Evolutionary conservation across 305 asterid genomes (phyloP).

Genomic region (Fraxinus xanthoxyloides): DNA sequence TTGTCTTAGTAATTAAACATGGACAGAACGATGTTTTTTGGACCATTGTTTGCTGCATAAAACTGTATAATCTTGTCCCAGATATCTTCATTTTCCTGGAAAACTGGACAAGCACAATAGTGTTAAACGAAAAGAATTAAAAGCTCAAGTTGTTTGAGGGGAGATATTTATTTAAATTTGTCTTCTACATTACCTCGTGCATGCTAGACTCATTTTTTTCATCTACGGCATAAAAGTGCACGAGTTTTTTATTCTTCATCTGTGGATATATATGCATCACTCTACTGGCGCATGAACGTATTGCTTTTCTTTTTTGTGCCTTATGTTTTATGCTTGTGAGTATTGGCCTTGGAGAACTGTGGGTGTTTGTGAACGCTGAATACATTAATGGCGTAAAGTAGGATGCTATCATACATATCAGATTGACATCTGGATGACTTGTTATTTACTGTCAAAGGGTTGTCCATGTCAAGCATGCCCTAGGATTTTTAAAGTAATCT

Average conservation of each 20-base stretch:
- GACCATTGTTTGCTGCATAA: background rate
- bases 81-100: background rate
- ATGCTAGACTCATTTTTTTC: background rate
- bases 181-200: background rate
- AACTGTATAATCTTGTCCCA: background rate
- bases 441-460: background rate
- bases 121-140: background rate
- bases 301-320: no score
- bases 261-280: no score
- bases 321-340: no score
- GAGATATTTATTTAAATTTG: background rate
- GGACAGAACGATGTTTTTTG: background rate
- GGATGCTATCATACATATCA: no score
- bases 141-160: background rate
- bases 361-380: no score
- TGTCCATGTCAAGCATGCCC: background rate
- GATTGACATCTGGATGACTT: background rate
- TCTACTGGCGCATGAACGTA: no score
- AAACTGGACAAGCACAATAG: background rate
- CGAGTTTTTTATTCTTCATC: no score
- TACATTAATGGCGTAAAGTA: no score
- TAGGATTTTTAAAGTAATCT: background rate
- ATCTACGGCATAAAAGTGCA: background rate
- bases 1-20: background rate
- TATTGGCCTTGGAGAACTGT: no score